Evolutionary conservation across 1,139 yeast species (phyloP).

Genomic region (Geotrichum candidum): DNA sequence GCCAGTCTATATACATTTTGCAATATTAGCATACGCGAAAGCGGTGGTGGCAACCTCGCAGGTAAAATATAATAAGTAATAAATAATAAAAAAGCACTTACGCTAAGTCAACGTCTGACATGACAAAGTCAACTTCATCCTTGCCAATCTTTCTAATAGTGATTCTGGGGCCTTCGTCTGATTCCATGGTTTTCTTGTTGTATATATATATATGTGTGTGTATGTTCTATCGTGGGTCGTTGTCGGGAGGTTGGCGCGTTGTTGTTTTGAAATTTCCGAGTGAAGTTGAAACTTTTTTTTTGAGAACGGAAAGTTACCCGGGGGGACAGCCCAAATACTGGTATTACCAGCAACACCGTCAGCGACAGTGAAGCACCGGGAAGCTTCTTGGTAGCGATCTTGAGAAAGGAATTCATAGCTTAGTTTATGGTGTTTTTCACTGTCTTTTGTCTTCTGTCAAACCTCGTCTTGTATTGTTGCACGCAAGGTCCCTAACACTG

Average conservation of each 20-base stretch:
- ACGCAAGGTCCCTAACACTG: neutral
- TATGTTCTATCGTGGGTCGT: neutral
- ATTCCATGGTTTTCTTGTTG: slow-evolving; percentile 26
- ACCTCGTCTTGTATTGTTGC: neutral
- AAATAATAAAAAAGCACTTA: slow-evolving; percentile 24
- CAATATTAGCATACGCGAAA: neutral
- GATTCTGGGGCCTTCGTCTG: slow-evolving; percentile 64
- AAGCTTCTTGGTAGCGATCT: neutral
- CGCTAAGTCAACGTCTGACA: slow-evolving; percentile 81
- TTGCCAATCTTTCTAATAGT: slow-evolving; percentile 80
- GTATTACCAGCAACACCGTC: neutral
- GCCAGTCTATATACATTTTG: slow-evolving; percentile 46
- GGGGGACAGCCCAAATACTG: neutral
- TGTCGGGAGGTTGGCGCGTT: neutral
- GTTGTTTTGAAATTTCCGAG: neutral
- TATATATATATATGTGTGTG: neutral
- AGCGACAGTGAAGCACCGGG: neutral
- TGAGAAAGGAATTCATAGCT: neutral
- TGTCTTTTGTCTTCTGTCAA: neutral
- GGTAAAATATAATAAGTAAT: neutral
- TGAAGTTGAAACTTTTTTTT: neutral
- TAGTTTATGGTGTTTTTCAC: neutral
- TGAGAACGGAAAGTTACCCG: neutral
- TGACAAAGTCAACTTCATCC: slow-evolving; percentile 85
- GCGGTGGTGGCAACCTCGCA: neutral